These are phyloP conservation scores for Aspergillus sparsus DNA, from an alignment of 495 filamentous ascomycete genomes.

Conservation along the genomic window DNA sequence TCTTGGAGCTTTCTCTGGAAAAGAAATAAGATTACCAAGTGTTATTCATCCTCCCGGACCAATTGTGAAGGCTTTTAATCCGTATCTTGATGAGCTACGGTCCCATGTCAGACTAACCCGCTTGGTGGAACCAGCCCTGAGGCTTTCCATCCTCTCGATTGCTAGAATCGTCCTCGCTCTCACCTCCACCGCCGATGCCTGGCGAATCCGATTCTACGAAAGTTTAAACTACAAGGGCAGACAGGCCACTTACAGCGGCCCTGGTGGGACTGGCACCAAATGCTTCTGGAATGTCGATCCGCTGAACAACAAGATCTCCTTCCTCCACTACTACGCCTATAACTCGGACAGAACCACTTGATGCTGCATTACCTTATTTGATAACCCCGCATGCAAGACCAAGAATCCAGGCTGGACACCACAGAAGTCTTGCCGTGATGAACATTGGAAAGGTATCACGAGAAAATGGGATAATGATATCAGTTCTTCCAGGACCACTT, in stretches of 20 bases:
- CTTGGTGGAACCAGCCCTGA: too few relatives aligned
- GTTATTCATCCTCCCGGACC: too few relatives aligned
- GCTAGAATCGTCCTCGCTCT: not conserved
- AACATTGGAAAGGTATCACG: not conserved
- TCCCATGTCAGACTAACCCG: too few relatives aligned
- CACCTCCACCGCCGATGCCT: not conserved
- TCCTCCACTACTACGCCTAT: slow-evolving; percentile 6
- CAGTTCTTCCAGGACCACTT: slow-evolving; percentile 3
- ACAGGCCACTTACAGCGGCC: not conserved
- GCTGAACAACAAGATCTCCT: slow-evolving; percentile 10
- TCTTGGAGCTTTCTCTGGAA: too few relatives aligned
- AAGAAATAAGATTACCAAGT: too few relatives aligned
- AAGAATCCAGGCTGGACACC: slow-evolving; percentile 4
- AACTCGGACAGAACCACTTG: not conserved
- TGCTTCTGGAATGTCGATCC: slow-evolving; percentile 8
- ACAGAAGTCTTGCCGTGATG: slow-evolving; percentile 5
- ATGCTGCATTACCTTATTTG: slow-evolving; percentile 7
- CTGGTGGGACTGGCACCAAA: not conserved
- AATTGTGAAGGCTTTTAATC: too few relatives aligned
- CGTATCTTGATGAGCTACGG: too few relatives aligned
- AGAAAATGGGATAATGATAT: slow-evolving; percentile 3
- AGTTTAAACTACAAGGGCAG: not conserved
- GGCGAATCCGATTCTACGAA: not conserved
- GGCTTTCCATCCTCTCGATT: not conserved
- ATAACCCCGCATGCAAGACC: slow-evolving; percentile 10